Evolutionary conservation across 139 green algal species (phyloP).

Genomic region (Tetradesmus obliquus): DNA sequence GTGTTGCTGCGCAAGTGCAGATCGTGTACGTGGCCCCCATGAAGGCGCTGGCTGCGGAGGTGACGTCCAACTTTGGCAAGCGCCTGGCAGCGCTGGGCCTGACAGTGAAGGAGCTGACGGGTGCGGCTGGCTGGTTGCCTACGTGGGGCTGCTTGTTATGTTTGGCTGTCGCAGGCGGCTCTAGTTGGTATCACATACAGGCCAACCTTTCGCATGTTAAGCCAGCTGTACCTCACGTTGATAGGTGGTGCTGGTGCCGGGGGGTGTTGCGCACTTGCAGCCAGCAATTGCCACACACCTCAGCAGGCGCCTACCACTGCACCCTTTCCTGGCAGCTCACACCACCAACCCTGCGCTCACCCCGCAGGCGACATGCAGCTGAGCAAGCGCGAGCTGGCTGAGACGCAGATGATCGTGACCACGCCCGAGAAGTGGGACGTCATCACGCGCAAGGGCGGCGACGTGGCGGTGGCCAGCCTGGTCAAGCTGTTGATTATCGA

Average conservation of each 20-base stretch:
- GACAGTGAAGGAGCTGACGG: constrained; percentile 91
- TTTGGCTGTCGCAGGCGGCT: too few relatives aligned
- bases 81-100: constrained; percentile 85
- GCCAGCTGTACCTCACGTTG: too few relatives aligned
- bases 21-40: constrained; percentile 99
- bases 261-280: too few relatives aligned
- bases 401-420: constrained; percentile 99
- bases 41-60: constrained; percentile 95
- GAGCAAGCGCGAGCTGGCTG: constrained; percentile 92
- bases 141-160: too few relatives aligned
- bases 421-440: constrained; percentile 99
- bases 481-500: constrained; percentile 95
- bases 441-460: constrained; percentile 96
- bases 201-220: too few relatives aligned
- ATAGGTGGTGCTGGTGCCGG: too few relatives aligned
- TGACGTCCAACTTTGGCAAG: constrained; percentile 87
- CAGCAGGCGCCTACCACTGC: too few relatives aligned
- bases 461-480: constrained; percentile 77
- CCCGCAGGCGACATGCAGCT: constrained; percentile 93
- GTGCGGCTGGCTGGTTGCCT: constrained; percentile 60
- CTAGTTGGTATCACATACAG: not conserved
- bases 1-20: constrained; percentile 61
- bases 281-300: too few relatives aligned
- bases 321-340: too few relatives aligned
- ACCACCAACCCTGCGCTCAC: too few relatives aligned